Evolutionary conservation across 2,329 filamentous ascomycete genomes (phyloP), one percentile per base, ranked within the genome.

Genomic region (Xylariomycetidae sp.): DNA sequence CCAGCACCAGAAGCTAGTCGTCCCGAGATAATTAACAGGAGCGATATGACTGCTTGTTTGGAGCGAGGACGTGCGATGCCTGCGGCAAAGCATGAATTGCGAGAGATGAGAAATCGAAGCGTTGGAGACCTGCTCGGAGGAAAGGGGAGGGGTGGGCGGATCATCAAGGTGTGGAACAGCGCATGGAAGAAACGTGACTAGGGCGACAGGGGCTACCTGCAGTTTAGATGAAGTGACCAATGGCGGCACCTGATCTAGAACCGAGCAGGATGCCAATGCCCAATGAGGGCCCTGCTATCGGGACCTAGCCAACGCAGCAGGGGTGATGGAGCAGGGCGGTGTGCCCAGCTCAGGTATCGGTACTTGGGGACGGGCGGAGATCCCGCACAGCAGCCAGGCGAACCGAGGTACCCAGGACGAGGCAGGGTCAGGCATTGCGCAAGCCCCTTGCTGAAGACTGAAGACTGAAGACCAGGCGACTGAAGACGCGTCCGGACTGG

Each of bases 151-250:
- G 30, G 26, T 31, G 19, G 18, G 13, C 18, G 19, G 19, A 20
- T 9, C 19, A 32, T 25, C 8, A 54, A 52, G 46, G 46, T 50
- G 58, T 60, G 59, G 59, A 56, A 66, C 65, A 62, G 48, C 58
- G 64, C 65, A 70, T 70, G 64, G 63, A 58, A 64, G 59, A 67
- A 67, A 65, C 57, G 63, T 64, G 65, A 68, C 62, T n/a, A 67
- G 58, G 65, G 65, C 54, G 44, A 49, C 46, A 43, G 38, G 47
- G 44, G 39, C 52, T 53, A 50, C 52, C 59, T 59, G 61, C 58
- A 61, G 64, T 62, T 64, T 60, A 62, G 60, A 73, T 72, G 63
- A 67, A 64, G 54, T 59, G 60, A 47, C 70, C 70, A 74, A 73
- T 74, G 58, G 61, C 52, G 50, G 53, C 39, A 42, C 34, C 29